Percentiles rank a stretch among this genome's conserved stretches.
Evolutionary conservation across 441 rosid genomes (phyloP).

Genomic region (Populus hybrid): DNA sequence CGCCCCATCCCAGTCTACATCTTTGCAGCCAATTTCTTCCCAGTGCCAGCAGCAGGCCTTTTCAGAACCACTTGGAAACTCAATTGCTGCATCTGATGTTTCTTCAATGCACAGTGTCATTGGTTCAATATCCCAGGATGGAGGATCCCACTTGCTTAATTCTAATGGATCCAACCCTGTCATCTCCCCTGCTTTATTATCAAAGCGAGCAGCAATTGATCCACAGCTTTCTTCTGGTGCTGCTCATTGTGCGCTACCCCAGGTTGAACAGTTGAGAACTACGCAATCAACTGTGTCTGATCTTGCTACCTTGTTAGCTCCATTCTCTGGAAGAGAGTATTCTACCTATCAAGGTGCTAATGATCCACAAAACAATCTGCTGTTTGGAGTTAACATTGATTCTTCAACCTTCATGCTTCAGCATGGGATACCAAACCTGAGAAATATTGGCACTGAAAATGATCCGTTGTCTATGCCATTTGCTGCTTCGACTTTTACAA

Average conservation of each 20-base stretch:
- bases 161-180: conserved; percentile 26
- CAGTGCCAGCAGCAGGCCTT: conserved; percentile 37
- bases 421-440: conserved; percentile 29
- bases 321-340: conserved; percentile 44
- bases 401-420: conserved; percentile 35
- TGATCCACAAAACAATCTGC: conserved; percentile 37
- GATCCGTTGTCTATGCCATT: conserved; percentile 34
- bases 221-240: conserved; percentile 26
- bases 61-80: conserved; percentile 34
- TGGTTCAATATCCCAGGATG: conserved; percentile 35
- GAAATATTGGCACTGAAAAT: conserved; percentile 32
- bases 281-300: conserved; percentile 27
- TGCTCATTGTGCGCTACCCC: conserved; percentile 27
- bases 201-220: conserved; percentile 33
- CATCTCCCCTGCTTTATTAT: conserved; percentile 27
- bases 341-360: conserved; percentile 26
- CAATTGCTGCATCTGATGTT: conserved; percentile 20
- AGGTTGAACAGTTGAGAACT: conserved; percentile 33
- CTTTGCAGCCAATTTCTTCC: conserved; percentile 28
- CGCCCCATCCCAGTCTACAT: conserved; percentile 30
- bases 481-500: conserved; percentile 28
- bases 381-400: conserved; percentile 42
- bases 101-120: conserved; percentile 29
- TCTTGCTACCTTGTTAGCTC: conserved; percentile 35
- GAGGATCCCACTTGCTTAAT: conserved; percentile 29